phyloP scores from a whole-genome alignment of 257 asterid genomes.

The Nicotiana paniculata region DNA sequence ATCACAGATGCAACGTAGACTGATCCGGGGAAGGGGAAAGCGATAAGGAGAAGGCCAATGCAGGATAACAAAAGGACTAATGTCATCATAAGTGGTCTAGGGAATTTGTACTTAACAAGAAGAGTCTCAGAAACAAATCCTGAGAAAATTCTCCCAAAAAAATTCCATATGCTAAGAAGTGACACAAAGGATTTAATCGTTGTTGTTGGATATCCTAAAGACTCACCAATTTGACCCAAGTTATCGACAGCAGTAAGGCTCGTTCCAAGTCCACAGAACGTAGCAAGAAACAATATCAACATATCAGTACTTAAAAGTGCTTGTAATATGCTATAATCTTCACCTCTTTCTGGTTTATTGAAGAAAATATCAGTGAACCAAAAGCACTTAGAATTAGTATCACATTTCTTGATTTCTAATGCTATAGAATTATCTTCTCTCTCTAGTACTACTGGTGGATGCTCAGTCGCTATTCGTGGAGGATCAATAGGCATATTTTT shows the following conservation, averaged over 20 bases:
- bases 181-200: slow-evolving; percentile 59
- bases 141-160: slow-evolving; percentile 64
- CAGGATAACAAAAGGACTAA: slow-evolving; percentile 53
- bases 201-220: slow-evolving; percentile 63
- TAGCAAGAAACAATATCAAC: slow-evolving; percentile 50
- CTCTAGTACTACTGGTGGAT: neutral
- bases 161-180: slow-evolving; percentile 74
- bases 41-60: slow-evolving; percentile 56
- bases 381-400: neutral
- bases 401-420: neutral
- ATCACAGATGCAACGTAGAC: slow-evolving; percentile 55
- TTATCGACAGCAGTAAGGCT: slow-evolving; percentile 75
- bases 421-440: neutral
- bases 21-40: slow-evolving; percentile 61
- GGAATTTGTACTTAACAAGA: slow-evolving; percentile 50
- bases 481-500: slow-evolving; percentile 5
- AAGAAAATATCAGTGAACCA: slow-evolving; percentile 31
- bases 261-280: slow-evolving; percentile 68
- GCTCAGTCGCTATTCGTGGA: slow-evolving; percentile 19
- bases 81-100: slow-evolving; percentile 65
- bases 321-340: slow-evolving; percentile 60
- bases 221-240: slow-evolving; percentile 71
- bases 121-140: slow-evolving; percentile 64
- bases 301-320: slow-evolving; percentile 67
- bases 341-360: slow-evolving; percentile 66